Conservation (phyloP, 192 early-diverging fungal species). For the Lobosporangium transversale region DNA sequence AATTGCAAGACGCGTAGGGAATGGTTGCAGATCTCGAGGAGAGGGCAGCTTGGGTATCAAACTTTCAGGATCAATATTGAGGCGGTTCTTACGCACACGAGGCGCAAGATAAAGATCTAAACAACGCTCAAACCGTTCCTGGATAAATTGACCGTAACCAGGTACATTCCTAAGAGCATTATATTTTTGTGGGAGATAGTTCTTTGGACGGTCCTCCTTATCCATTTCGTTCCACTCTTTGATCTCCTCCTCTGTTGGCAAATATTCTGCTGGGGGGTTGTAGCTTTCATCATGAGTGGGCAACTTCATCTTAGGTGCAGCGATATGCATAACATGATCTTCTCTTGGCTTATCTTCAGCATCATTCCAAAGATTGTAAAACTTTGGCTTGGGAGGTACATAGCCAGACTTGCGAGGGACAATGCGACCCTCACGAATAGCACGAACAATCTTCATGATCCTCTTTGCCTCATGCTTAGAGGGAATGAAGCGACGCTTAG, state of each 20-base stretch:
- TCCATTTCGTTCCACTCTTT: slow-evolving; percentile 84
- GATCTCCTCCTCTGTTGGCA: slow-evolving; percentile 84
- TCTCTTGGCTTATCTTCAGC: slow-evolving; percentile 67
- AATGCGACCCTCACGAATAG: slow-evolving; percentile 90
- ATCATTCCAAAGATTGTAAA: slow-evolving; percentile 91
- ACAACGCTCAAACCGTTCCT: slow-evolving; percentile 96
- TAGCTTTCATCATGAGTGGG: slow-evolving; percentile 96
- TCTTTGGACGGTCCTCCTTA: slow-evolving; percentile 77
- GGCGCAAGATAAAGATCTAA: slow-evolving; percentile 97
- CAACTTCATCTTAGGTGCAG: slow-evolving; percentile 88
- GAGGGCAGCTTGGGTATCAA: slow-evolving; percentile 95
- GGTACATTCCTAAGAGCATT: slow-evolving; percentile 84
- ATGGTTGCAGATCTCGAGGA: slow-evolving; percentile 94
- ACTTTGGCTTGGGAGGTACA: slow-evolving; percentile 67
- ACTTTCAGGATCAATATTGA: slow-evolving; percentile 90
- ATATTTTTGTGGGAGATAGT: slow-evolving; percentile 76
- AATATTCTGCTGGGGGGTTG: slow-evolving; percentile 95
- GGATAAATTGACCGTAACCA: slow-evolving; percentile 87
- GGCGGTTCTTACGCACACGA: slow-evolving; percentile 84
- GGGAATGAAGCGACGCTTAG: slow-evolving; percentile 94
- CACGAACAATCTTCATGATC: slow-evolving; percentile 98
- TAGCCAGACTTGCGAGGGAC: slow-evolving; percentile 66
- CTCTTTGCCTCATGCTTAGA: slow-evolving; percentile 94
- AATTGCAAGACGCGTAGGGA: slow-evolving; percentile 84
- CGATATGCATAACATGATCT: slow-evolving; percentile 79